phyloP scores from a whole-genome alignment of 2,329 filamentous ascomycete genomes.

The Diaporthe ampelina region DNA sequence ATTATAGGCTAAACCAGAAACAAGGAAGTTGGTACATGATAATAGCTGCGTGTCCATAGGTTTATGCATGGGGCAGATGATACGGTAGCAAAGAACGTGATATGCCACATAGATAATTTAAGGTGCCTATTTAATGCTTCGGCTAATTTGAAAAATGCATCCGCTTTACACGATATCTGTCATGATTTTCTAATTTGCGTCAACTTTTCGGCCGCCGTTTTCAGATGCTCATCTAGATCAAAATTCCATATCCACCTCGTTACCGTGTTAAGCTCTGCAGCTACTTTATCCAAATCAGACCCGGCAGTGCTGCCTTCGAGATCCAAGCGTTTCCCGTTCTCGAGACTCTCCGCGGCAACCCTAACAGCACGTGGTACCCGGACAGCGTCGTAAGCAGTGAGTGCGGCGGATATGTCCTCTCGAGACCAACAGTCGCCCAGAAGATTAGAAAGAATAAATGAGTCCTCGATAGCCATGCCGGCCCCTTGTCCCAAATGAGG shows the following conservation, averaged over 20 bases:
- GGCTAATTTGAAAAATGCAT: background rate
- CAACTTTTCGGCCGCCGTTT: background rate
- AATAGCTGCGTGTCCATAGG: no score
- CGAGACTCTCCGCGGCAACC: slow-evolving; percentile 7
- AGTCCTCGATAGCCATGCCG: slow-evolving; percentile 31
- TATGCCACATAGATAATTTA: background rate
- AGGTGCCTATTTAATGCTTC: background rate
- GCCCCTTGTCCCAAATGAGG: slow-evolving; percentile 30
- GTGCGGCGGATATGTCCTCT: slow-evolving; percentile 11
- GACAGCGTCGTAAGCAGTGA: slow-evolving; percentile 22
- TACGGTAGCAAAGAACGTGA: background rate
- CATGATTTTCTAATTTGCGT: background rate
- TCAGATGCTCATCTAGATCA: slow-evolving; percentile 22
- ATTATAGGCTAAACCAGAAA: no score
- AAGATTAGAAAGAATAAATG: slow-evolving; percentile 8
- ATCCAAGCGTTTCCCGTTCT: slow-evolving; percentile 17
- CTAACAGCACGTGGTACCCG: slow-evolving; percentile 8
- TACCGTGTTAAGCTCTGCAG: background rate
- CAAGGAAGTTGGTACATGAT: no score
- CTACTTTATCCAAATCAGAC: slow-evolving; percentile 15
- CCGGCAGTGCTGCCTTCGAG: slow-evolving; percentile 16
- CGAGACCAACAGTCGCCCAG: background rate
- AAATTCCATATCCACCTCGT: slow-evolving; percentile 25
- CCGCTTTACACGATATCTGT: background rate
- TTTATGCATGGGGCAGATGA: no score